A percentile compares a stretch with the other conserved stretches of the same genome.
These are phyloP conservation scores for Triticum turgidum DNA, from an alignment of 176 grass and related monocot species.

Conservation along the genomic window DNA sequence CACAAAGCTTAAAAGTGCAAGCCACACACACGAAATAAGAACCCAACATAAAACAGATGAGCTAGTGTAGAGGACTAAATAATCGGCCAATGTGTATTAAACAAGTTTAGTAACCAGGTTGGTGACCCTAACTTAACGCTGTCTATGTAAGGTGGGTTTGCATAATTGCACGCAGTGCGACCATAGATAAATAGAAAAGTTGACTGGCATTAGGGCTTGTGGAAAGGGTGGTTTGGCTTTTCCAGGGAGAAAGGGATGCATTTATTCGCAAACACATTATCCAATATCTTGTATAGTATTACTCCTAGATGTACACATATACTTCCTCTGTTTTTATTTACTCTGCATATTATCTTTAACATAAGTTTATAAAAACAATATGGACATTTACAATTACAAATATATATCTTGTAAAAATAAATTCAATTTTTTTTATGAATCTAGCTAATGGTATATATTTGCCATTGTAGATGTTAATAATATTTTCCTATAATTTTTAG, in stretches of 20 bases:
- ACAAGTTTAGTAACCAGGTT: not conserved
- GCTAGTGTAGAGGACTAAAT: not conserved
- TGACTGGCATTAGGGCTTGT: not conserved
- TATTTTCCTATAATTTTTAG: no score
- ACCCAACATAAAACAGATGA: not conserved
- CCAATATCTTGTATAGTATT: not conserved
- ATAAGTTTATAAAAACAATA: no score
- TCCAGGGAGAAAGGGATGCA: not conserved
- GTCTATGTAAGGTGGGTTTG: not conserved
- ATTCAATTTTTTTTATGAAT: no score
- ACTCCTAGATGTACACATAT: not conserved
- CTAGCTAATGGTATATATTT: no score
- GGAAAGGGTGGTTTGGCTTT: constrained; percentile 20
- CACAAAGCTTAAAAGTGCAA: no score
- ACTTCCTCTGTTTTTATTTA: no score
- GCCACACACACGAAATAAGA: no score
- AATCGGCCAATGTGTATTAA: not conserved
- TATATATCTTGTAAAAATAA: no score
- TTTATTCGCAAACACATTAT: not conserved
- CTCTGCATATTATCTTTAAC: no score
- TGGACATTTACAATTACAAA: no score
- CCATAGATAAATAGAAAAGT: not conserved
- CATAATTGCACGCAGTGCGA: not conserved
- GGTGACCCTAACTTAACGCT: not conserved
- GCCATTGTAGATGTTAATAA: no score